A percentile compares a stretch with the other conserved stretches of the same genome.
Evolutionary conservation across 768 basidiomycete genomes (phyloP).

Genomic region (Kwoniella sp.): DNA sequence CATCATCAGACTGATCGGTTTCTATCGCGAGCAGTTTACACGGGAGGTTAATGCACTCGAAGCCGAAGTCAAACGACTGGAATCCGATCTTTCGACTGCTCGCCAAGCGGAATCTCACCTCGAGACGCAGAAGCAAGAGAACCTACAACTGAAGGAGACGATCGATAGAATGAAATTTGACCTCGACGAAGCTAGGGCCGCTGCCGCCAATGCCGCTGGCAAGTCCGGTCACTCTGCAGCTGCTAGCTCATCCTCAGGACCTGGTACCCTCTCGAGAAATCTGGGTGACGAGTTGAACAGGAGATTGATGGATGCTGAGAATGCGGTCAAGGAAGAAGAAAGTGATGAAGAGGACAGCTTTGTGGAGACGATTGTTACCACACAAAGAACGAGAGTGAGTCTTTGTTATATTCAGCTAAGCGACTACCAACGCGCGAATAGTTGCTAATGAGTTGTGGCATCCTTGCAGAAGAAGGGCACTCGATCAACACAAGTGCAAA

Average conservation of each 20-base stretch:
- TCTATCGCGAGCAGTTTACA: slow-evolving; percentile 60
- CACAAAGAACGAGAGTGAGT: slow-evolving; percentile 65
- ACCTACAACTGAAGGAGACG: slow-evolving; percentile 87
- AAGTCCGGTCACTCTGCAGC: slow-evolving; percentile 58
- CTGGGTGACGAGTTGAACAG: slow-evolving; percentile 57
- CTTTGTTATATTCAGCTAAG: background rate
- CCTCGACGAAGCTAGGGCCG: slow-evolving; percentile 81
- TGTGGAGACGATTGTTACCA: slow-evolving; percentile 70
- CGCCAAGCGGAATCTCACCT: slow-evolving; percentile 72
- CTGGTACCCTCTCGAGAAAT: slow-evolving; percentile 45
- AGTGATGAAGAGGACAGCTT: slow-evolving; percentile 61
- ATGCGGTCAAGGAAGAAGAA: slow-evolving; percentile 58
- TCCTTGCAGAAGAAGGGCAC: slow-evolving; percentile 10
- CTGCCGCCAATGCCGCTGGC: slow-evolving; percentile 54
- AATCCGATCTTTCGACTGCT: slow-evolving; percentile 69
- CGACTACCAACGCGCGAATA: no score
- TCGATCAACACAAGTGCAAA: background rate
- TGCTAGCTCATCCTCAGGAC: slow-evolving; percentile 27
- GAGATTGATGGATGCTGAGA: slow-evolving; percentile 62
- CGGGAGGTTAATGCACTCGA: slow-evolving; percentile 74
- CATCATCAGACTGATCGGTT: slow-evolving; percentile 22
- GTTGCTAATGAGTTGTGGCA: no score
- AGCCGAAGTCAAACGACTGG: slow-evolving; percentile 69
- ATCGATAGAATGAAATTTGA: slow-evolving; percentile 93
- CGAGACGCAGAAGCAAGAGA: slow-evolving; percentile 93